phyloP scores from a whole-genome alignment of 2,329 filamentous ascomycete genomes.

The Phialemoniopsis sp. region DNA sequence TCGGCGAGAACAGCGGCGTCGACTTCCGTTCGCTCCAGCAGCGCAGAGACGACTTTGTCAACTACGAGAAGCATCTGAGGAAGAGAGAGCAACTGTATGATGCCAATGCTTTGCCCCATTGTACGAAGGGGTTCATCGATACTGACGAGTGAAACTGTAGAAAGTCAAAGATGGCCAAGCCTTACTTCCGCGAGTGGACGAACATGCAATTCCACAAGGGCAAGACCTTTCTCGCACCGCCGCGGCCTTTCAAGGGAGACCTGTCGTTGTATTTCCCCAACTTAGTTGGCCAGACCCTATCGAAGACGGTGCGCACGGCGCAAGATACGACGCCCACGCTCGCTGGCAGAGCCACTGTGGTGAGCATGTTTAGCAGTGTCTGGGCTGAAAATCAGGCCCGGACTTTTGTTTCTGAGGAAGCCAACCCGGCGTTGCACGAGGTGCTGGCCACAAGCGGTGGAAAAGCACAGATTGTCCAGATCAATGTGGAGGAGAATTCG shows the following conservation, averaged over 20 bases:
- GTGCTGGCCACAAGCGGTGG: conserved; percentile 50
- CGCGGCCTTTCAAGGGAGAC: conserved; percentile 77
- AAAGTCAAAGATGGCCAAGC: conserved; percentile 72
- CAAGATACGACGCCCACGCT: conserved; percentile 74
- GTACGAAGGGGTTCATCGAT: no score
- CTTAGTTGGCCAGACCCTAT: conserved; percentile 73
- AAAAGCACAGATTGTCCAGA: conserved; percentile 67
- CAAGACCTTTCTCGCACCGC: conserved; percentile 86
- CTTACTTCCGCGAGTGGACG: conserved; percentile 94
- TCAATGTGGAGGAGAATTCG: conserved; percentile 84
- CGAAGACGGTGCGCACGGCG: conserved; percentile 42
- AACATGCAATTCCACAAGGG: conserved; percentile 80
- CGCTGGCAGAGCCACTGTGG: conserved; percentile 68
- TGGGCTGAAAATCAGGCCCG: conserved; percentile 83
- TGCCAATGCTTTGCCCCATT: no score
- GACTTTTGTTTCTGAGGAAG: conserved; percentile 61
- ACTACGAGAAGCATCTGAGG: conserved; percentile 80
- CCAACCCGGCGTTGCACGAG: conserved; percentile 67
- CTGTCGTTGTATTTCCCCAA: conserved; percentile 92
- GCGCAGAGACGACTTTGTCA: conserved; percentile 73
- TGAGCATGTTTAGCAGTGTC: conserved; percentile 74
- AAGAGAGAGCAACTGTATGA: conserved; percentile 70
- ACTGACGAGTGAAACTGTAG: no score
- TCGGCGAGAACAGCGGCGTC: conserved; percentile 78
- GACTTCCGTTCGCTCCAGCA: conserved; percentile 65